Base-by-base conservation (phyloP, 495 filamentous ascomycete genomes). In the Pyronema omphalodes region DNA sequence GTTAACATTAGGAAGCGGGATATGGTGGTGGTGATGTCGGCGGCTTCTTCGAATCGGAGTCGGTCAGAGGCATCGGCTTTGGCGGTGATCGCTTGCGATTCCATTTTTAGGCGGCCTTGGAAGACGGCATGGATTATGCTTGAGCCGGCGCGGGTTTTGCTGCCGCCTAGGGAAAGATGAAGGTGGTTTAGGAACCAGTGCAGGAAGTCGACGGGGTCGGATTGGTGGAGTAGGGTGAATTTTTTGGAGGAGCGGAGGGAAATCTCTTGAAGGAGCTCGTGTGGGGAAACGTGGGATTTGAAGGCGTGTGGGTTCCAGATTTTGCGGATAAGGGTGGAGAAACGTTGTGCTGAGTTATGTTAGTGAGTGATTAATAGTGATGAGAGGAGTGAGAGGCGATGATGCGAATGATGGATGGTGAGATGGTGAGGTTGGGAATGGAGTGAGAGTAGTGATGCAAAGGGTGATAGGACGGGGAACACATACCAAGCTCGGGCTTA, bases 221-320 rank as follows among this genome's bases (percentile, higher is more conserved):
- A 88, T 69, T 96, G 91, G 12, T 79, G 73, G 0, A 86, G 94
- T 8, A 96, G 77, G 3, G 86, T 88, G 70, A 93, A 99, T 47
- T 82, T 83, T 67, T 96, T 96, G 57, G 81, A 84, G 29, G 88
- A 94, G 39, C 78, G 80, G 17, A 94, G 71, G 9, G 88, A 84
- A 59, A 99, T 82, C 68, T 96, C 89, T 66, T 96, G 91, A 1
- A 99, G 76, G 12, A 99, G 77, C 62, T 99, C 91, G 71, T 99
- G 91, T 0, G 91, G 91, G 7, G 89, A 95, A 39, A 99, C 91
- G 69, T 99, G 91, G 9, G 82, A 81, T 67, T 94, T 91, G 75
- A 99, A 99, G 39, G 91, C 91, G 58, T 84, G 82, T 6, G 88
- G 84, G 58, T 99, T 99, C 91, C 91, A 99, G 55, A 99, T 82